A percentile compares a stretch with the other conserved stretches of the same genome.
Evolutionary conservation across 441 rosid species (phyloP).

Genomic region (Pelargonium exstipulatum): DNA sequence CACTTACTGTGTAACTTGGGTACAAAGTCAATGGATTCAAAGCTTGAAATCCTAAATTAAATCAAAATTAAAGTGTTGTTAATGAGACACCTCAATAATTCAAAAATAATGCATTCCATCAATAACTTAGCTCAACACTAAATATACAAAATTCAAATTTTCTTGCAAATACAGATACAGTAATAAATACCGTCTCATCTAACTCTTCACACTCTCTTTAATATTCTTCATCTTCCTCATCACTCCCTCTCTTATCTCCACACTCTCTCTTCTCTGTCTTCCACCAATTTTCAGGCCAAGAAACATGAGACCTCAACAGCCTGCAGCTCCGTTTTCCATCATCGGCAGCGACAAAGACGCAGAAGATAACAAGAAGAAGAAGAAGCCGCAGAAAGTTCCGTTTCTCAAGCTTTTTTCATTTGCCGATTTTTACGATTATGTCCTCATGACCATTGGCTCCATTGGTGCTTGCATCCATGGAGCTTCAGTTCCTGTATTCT

Average conservation of each 20-base stretch:
- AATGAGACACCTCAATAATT: no score
- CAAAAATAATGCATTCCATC: background rate
- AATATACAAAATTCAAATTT: background rate
- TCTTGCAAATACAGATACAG: background rate
- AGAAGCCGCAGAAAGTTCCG: background rate
- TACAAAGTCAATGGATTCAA: background rate
- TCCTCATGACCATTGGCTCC: background rate
- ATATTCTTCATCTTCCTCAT: background rate
- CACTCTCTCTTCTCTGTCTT: background rate
- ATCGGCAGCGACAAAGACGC: background rate
- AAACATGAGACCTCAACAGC: background rate
- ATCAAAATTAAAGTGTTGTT: no score
- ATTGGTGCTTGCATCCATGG: constrained; percentile 8
- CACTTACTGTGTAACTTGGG: background rate
- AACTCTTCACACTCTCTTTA: constrained; percentile 3
- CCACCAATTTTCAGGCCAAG: background rate
- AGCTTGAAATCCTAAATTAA: no score
- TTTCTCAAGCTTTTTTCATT: background rate
- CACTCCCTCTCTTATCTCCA: no score
- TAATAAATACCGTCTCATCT: constrained; percentile 2
- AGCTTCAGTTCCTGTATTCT: background rate
- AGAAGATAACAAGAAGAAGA: background rate
- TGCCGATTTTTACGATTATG: background rate
- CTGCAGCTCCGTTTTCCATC: background rate
- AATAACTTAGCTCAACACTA: background rate